Conservation (phyloP, 805 yeast genomes). For the Jamesozyma rosinii region DNA sequence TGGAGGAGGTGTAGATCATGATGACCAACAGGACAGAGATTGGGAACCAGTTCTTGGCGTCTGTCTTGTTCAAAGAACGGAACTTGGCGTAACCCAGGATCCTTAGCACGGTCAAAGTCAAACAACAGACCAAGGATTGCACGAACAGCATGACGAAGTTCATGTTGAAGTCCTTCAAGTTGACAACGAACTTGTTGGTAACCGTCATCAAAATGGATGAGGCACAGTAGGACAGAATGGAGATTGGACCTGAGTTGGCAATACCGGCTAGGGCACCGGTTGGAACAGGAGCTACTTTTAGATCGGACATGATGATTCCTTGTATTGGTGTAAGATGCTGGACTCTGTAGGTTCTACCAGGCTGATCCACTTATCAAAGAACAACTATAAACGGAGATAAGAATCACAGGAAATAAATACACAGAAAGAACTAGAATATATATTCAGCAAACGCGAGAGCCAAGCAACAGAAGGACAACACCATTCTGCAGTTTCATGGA, state of each 20-base stretch:
- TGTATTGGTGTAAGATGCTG: too few species aligned
- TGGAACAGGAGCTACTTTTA: conserved; percentile 12
- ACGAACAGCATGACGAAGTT: conserved; percentile 84
- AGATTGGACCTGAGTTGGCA: conserved; percentile 46
- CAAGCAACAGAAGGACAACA: too few species aligned
- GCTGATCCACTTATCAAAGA: too few species aligned
- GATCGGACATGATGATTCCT: conserved; percentile 29
- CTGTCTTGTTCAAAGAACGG: conserved; percentile 75
- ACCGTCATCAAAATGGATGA: conserved; percentile 96
- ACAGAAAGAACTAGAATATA: too few species aligned
- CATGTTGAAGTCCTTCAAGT: conserved; percentile 61
- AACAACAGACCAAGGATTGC: conserved; percentile 77
- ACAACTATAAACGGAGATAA: too few species aligned
- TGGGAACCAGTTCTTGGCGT: conserved; percentile 94
- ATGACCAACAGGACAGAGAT: conserved; percentile 79
- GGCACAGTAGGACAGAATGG: conserved; percentile 76
- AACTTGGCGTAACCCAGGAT: conserved; percentile 68
- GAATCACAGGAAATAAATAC: too few species aligned
- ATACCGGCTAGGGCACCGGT: conserved; percentile 14
- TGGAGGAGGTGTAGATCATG: conserved; percentile 94
- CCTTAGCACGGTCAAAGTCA: conserved; percentile 65
- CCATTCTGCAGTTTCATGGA: too few species aligned
- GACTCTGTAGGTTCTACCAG: too few species aligned
- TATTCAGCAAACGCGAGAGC: too few species aligned
- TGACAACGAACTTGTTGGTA: conserved; percentile 88